phyloP scores from a whole-genome alignment of 768 basidiomycete species.

The Suillus hirtellus region DNA sequence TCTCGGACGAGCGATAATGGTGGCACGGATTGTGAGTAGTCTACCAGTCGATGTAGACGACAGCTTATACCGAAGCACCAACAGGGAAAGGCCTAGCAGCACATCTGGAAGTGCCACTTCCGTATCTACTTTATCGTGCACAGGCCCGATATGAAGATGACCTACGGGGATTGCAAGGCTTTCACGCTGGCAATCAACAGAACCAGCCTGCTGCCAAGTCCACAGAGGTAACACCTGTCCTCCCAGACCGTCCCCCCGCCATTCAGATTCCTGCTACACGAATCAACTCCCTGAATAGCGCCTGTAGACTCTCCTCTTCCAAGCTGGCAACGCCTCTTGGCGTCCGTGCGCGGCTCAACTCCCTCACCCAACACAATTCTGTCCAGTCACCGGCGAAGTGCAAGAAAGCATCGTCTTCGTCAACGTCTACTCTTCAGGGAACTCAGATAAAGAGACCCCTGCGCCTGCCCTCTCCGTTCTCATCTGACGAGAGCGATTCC shows the following conservation, averaged over 20 bases:
- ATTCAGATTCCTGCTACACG: conserved; percentile 9
- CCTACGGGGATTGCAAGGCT: conserved; percentile 72
- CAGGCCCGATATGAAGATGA: conserved; percentile 86
- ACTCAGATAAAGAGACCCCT: conserved; percentile 37
- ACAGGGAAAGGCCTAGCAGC: conserved; percentile 83
- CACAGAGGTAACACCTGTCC: conserved; percentile 18
- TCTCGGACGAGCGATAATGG: conserved; percentile 72
- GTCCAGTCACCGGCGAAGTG: conserved; percentile 37
- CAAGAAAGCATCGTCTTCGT: conserved; percentile 61
- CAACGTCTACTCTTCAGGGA: conserved; percentile 68
- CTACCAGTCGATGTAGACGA: neutral
- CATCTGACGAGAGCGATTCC: conserved; percentile 61
- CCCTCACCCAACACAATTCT: conserved; percentile 54
- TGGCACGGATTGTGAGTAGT: conserved; percentile 73
- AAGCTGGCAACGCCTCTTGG: conserved; percentile 56
- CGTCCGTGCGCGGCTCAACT: conserved; percentile 71
- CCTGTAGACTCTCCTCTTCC: conserved; percentile 37
- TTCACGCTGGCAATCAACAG: conserved; percentile 47
- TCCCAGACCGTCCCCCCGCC: conserved; percentile 11
- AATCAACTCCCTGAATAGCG: conserved; percentile 5
- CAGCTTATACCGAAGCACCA: conserved; percentile 1
- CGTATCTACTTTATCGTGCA: conserved; percentile 82
- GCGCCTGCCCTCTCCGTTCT: conserved; percentile 50
- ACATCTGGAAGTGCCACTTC: conserved; percentile 78
- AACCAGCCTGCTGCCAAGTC: conserved; percentile 28